Evolutionary conservation across 108 stramenopile species (phyloP), one percentile per base, ranked within the genome.

Genomic region (Schizochytrium sp.): DNA sequence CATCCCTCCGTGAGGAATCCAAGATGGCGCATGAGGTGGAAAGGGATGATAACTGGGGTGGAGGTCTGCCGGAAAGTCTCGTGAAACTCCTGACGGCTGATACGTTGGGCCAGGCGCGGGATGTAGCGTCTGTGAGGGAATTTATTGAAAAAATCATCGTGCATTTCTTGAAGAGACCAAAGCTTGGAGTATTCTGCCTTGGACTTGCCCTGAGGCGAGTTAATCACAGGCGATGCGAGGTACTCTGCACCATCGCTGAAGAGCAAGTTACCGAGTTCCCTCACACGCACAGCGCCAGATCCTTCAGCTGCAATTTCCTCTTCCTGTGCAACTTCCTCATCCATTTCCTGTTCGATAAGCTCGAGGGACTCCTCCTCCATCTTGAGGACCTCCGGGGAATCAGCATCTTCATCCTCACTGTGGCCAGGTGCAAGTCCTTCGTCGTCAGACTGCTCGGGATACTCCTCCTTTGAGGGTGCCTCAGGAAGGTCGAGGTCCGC

Each of bases 191-290:
- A 83, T 38, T 17, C 45, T 5, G 49, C 28, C 13, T 83, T 55
- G 45, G 53, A 5, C 50, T 47, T 10, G 15, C 5, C 45, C 12
- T 47, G 28, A 0, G 76, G 76, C 38, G 53, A n/a, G 50, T 7
- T 28, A 53, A 83, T 83, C 17, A 55, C 28, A 10, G 47, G 50
- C 15, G 76, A 47, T 2, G 5, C 28, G 17, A 55, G 50, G 53
- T 83, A 83, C 28, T 83, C 76, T n/a, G 53, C 76, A 0, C 50
- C 76, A 2, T 83, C 76, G 50, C 53, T 83, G 76, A 83, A 83
- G 76, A 83, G 76, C 53, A 83, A 3, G 76, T 83, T 83, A n/a
- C 76, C 76, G 53, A 83, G 76, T 53, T 49, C 76, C 76, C 28
- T 49, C 50, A 83, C 28, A 40, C 76, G 76, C 45, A 55, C 53